Evolutionary conservation across 1,284 basidiomycete species (phyloP).

Genomic region (Malassezia caprae): DNA sequence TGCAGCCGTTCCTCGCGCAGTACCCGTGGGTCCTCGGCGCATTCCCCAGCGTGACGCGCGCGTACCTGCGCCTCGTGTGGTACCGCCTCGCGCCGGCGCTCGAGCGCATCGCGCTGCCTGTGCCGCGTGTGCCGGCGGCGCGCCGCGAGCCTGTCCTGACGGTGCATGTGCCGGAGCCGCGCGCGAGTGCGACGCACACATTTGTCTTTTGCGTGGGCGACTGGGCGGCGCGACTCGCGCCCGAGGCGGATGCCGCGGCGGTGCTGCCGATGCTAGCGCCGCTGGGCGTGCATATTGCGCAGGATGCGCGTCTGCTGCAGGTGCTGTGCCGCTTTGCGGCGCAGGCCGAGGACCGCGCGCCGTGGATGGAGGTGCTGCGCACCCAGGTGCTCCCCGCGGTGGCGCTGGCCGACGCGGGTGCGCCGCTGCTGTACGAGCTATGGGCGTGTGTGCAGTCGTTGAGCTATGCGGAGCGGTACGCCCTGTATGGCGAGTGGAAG

Average conservation of each 20-base stretch:
- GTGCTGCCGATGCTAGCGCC: constrained; percentile 38
- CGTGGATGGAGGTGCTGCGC: constrained; percentile 72
- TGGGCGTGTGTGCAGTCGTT: constrained; percentile 61
- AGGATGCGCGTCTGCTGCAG: constrained; percentile 28
- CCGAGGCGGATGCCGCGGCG: constrained; percentile 20
- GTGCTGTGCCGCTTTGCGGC: constrained; percentile 31
- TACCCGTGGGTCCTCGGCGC: constrained; percentile 78
- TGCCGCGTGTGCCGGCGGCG: background rate
- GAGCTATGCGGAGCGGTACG: constrained; percentile 70
- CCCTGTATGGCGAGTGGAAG: constrained; percentile 92
- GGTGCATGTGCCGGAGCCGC: constrained; percentile 34
- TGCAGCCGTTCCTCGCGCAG: constrained; percentile 66
- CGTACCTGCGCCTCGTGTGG: constrained; percentile 50
- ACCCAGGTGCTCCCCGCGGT: constrained; percentile 75
- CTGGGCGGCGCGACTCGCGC: constrained; percentile 29
- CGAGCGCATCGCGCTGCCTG: constrained; percentile 2
- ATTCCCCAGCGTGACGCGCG: constrained; percentile 67
- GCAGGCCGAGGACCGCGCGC: constrained; percentile 34
- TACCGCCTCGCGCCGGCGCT: constrained; percentile 38
- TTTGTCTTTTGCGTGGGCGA: constrained; percentile 38
- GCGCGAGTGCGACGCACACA: constrained; percentile 19
- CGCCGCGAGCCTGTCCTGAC: constrained; percentile 22
- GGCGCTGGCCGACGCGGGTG: constrained; percentile 65
- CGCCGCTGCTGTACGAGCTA: constrained; percentile 53
- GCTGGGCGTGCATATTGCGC: constrained; percentile 31